These are phyloP conservation scores for Eragrostis nindensis DNA, from an alignment of 176 grass and related monocot genomes.

Conservation along the genomic window DNA sequence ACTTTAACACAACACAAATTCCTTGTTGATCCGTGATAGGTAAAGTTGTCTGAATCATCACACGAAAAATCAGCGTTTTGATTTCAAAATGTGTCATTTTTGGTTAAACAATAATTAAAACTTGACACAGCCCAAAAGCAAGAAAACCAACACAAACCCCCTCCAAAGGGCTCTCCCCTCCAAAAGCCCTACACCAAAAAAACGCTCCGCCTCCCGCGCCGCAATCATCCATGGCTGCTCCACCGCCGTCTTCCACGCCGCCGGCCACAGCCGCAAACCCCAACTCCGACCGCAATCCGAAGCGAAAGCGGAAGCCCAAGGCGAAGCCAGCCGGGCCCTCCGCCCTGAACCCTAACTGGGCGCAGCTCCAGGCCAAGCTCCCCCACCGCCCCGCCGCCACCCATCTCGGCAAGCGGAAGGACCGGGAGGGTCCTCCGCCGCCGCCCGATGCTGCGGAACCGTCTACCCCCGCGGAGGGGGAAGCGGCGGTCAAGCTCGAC, in stretches of 20 bases:
- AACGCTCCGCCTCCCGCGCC: not conserved
- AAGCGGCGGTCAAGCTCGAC: constrained; percentile 40
- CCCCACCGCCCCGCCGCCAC: constrained; percentile 38
- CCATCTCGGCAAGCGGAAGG: constrained; percentile 50
- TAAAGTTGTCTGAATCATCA: not conserved
- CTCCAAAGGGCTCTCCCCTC: not conserved
- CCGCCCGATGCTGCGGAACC: constrained; percentile 35
- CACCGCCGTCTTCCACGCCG: constrained; percentile 16
- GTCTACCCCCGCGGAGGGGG: not conserved
- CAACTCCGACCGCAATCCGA: constrained; percentile 26
- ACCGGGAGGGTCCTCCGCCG: constrained; percentile 11
- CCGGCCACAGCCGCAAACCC: constrained; percentile 34
- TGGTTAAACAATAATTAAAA: not conserved
- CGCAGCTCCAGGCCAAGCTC: constrained; percentile 81
- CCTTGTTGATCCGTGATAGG: not conserved
- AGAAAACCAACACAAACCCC: not conserved
- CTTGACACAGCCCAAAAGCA: not conserved
- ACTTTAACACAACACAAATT: not conserved
- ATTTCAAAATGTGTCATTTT: not conserved
- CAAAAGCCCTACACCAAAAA: not conserved
- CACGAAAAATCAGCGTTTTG: not conserved
- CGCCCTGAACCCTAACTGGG: constrained; percentile 87
- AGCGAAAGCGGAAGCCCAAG: constrained; percentile 44
- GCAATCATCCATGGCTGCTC: constrained; percentile 44
- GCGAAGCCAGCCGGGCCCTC: constrained; percentile 27